Percentiles rank a stretch among this genome's conserved stretches.
phyloP scores from a whole-genome alignment of 495 filamentous ascomycete genomes.

The Hypoxylon subgilvum region DNA sequence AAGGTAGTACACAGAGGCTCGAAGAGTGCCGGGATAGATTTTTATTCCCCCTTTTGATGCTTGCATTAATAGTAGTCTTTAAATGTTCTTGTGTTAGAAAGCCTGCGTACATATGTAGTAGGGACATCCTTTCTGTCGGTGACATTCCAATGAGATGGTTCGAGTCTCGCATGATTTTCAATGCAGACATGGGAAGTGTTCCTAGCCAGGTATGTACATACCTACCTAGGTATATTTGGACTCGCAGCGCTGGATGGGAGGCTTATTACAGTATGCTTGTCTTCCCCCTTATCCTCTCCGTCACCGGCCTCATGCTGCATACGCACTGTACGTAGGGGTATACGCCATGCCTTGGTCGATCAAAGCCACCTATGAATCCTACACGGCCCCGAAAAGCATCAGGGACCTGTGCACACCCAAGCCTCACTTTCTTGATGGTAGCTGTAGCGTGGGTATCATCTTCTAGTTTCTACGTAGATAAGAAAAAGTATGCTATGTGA shows the following conservation, averaged over 20 bases:
- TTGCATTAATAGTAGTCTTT: too few species aligned
- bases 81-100: too few species aligned
- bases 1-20: too few species aligned
- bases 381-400: slow-evolving; percentile 3
- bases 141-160: slow-evolving; percentile 11
- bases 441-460: slow-evolving; percentile 29
- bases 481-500: slow-evolving; percentile 16
- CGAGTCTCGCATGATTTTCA: slow-evolving; percentile 8
- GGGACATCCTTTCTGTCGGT: slow-evolving; percentile 15
- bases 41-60: too few species aligned
- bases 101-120: slow-evolving; percentile 1
- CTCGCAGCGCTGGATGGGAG: too few species aligned
- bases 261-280: background rate
- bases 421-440: slow-evolving; percentile 2
- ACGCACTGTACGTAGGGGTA: background rate
- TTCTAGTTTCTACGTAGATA: slow-evolving; percentile 27
- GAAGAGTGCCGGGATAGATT: too few species aligned
- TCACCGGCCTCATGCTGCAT: background rate
- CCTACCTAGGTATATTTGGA: too few species aligned
- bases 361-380: background rate
- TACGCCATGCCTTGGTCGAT: too few species aligned
- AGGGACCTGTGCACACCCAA: slow-evolving; percentile 22
- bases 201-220: too few species aligned
- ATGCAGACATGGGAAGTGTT: background rate
- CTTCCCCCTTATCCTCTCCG: background rate